Evolutionary conservation across 2,329 filamentous ascomycete genomes (phyloP).

Genomic region (Cytospora piceicola): DNA sequence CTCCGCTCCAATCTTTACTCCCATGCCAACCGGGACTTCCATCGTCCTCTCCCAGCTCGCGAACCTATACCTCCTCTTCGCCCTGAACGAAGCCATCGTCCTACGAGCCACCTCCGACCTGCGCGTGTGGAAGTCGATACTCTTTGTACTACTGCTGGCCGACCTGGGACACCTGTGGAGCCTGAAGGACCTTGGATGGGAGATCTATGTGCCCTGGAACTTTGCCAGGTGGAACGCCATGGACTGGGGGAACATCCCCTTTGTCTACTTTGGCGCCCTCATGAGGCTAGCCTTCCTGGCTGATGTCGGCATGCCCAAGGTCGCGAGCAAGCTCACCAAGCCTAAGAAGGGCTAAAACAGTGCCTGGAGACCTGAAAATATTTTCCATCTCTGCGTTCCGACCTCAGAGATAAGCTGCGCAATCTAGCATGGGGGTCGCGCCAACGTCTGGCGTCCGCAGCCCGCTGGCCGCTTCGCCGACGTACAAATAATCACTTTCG

Average conservation of each 20-base stretch:
- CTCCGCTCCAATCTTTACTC: constrained; percentile 48
- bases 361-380: background rate
- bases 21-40: constrained; percentile 62
- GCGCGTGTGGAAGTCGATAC: constrained; percentile 69
- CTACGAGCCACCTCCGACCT: constrained; percentile 70
- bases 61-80: constrained; percentile 78
- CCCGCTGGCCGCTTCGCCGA: background rate
- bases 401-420: background rate
- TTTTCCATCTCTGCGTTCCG: background rate
- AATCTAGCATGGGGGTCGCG: background rate
- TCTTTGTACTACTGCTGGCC: constrained; percentile 71
- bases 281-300: constrained; percentile 63
- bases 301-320: constrained; percentile 54
- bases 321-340: constrained; percentile 32
- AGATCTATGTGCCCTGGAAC: constrained; percentile 62
- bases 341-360: constrained; percentile 12
- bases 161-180: constrained; percentile 77
- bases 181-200: constrained; percentile 59
- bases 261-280: constrained; percentile 68
- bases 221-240: constrained; percentile 67
- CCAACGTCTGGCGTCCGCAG: background rate
- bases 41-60: constrained; percentile 75
- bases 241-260: constrained; percentile 69
- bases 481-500: background rate
- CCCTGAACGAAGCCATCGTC: constrained; percentile 76